Evolutionary conservation across 176 grass and related monocot genomes (phyloP), one percentile per base, ranked within the genome.

Genomic region (Eragrostis curvula): DNA sequence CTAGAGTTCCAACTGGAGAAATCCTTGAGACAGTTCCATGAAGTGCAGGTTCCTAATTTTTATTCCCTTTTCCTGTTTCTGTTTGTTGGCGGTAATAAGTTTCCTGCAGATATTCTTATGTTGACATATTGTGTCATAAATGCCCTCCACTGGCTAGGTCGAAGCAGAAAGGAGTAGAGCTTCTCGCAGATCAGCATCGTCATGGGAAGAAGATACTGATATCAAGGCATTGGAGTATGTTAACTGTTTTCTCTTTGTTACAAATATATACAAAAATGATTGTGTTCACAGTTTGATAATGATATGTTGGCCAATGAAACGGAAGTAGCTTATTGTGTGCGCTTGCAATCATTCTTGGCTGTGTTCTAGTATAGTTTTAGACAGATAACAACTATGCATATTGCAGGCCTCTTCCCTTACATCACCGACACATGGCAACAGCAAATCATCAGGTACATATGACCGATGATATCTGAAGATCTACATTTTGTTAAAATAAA

Each of bases 121-220:
- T 43, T 86, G 32, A 28, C n/a, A 32, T 41, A 52, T 79, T 86
- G 20, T 87, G 11, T 42, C 63, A 73, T 66, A 42, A 73, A 72
- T 88, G 74, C 16, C 50, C 57, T 75, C 23, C 39, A 44, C 88
- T 79, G 61, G 58, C 90, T 89, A 99, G 96, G 73, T 96, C 21
- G 96, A 99, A 91, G 96, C 91, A 83, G 96, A 99, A 86, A 92
- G 91, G 85, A 94, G 85, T 85, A 92, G 85, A 87, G 41, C 81
- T 87, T 77, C 88, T 62, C 89, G 89, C 40, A 91, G 91, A 81
- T 83, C 96, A 74, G 85, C 87, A 5, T 88, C 91, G 13, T 90
- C 96, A 27, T 99, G 96, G 96, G 96, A 99, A 88, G 96, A 99
- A 96, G 93, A 99, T 85, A 71, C 93, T 78, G 96, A 99, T 96